phyloP scores from a whole-genome alignment of 2,329 filamentous ascomycete species.

The Nothophaeocryptopus gaeumannii region DNA sequence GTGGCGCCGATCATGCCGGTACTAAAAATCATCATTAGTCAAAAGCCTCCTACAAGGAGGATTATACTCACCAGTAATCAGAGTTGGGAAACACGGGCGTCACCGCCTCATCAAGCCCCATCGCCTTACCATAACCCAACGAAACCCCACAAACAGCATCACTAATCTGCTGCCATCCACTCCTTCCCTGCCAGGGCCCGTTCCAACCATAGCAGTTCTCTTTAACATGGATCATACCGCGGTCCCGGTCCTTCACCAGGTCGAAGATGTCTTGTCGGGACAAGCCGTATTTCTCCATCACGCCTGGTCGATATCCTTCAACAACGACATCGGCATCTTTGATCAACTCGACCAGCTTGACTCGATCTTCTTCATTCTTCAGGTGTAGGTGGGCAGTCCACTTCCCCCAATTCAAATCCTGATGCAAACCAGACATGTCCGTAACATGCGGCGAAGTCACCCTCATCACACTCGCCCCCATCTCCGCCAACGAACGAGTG shows the following conservation, averaged over 20 bases:
- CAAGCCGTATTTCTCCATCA: conserved; percentile 49
- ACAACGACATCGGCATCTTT: conserved; percentile 52
- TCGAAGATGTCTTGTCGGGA: conserved; percentile 42
- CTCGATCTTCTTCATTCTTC: conserved; percentile 37
- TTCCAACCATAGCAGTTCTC: conserved; percentile 57
- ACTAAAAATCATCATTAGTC: conserved; percentile 8
- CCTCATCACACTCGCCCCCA: conserved; percentile 72
- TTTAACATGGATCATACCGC: conserved; percentile 48
- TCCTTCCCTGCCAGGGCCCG: conserved; percentile 47
- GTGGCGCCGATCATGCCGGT: conserved; percentile 25
- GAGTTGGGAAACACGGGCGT: conserved; percentile 27
- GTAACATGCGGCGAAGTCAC: conserved; percentile 66
- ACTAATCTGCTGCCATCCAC: conserved; percentile 55
- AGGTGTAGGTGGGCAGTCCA: conserved; percentile 48
- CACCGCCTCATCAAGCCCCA: conserved; percentile 23
- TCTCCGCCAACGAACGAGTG: conserved; percentile 67
- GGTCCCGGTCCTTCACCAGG: conserved; percentile 40
- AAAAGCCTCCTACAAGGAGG: neutral
- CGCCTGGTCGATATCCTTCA: conserved; percentile 50
- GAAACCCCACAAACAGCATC: conserved; percentile 38
- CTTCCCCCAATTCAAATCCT: conserved; percentile 53
- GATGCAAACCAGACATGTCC: conserved; percentile 48
- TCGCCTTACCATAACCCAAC: conserved; percentile 14
- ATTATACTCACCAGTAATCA: conserved; percentile 22
- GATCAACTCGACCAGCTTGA: conserved; percentile 43